These are phyloP conservation scores for Sporothrix sp. DNA, from an alignment of 2,329 filamentous ascomycete species.

Conservation along the genomic window DNA sequence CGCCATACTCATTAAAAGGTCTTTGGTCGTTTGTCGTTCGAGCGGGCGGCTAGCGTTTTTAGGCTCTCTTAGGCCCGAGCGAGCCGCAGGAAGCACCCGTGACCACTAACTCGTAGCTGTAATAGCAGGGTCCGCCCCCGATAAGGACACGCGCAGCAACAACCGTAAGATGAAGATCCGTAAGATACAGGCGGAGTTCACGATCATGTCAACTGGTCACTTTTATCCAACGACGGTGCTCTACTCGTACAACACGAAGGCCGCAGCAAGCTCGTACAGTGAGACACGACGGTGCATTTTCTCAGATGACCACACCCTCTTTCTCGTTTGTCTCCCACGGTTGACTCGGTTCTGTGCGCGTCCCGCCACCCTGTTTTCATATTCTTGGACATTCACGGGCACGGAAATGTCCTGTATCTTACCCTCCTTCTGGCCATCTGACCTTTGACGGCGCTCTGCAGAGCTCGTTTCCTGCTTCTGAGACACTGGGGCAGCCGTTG, in stretches of 20 bases:
- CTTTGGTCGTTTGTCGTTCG: neutral
- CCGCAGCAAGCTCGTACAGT: conserved; percentile 6
- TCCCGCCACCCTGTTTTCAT: no score
- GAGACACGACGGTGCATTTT: neutral
- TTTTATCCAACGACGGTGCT: neutral
- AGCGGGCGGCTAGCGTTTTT: neutral
- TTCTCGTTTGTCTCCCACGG: neutral
- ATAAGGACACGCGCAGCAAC: no score
- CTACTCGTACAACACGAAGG: neutral
- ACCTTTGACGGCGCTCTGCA: neutral
- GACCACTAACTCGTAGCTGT: neutral
- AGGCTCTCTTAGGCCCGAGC: neutral
- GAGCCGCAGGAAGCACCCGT: conserved; percentile 7
- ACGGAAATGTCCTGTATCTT: no score
- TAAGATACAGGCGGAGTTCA: no score
- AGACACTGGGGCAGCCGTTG: neutral
- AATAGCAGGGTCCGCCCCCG: no score
- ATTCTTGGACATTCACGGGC: no score
- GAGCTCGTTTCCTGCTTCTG: neutral
- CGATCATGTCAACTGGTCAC: neutral
- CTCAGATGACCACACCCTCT: neutral
- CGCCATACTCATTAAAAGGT: no score
- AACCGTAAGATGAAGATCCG: no score
- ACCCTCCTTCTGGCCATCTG: neutral
- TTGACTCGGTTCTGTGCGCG: no score